Evolutionary conservation across 2,329 filamentous ascomycete genomes (phyloP), one percentile per base, ranked within the genome.

Genomic region (Macrophomina pseudophaseolina): DNA sequence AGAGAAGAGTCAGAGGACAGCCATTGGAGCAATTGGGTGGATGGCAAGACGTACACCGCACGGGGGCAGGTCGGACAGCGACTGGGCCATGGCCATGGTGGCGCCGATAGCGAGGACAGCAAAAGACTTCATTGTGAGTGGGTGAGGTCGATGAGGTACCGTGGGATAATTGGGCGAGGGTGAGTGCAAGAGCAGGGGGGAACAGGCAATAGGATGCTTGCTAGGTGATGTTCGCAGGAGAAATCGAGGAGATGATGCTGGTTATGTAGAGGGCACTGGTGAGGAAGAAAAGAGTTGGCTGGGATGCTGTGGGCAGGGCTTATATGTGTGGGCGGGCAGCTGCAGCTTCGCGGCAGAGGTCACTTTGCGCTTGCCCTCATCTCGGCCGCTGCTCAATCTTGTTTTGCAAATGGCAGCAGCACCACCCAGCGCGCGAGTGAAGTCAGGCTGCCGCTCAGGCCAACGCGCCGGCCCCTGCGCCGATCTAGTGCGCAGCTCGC

Each of bases 111-210:
- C 76, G 67, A 80, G 71, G 74, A 79, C 64, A 67, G 74, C 73
- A 67, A 79, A 73, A 58, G 77, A 77, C 74, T 78, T 79, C 78
- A 80, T 80, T 12, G 16, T 51, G 64, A 42, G 4, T 12, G 40
- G 42, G 11, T 33, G 56, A 49, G 69, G 66, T 69, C 70, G 58
- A 49, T 54, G 32, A 64, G 68, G 56, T 62, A 18, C 35, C 40
- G 51, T n/a, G 49, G 23, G 49, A 23, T 52, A 4, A 30, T 30
- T 52, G 49, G 12, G 28, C 5, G 14, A 5, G 14, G 49, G 42
- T 8, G 5, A 5, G 16, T 14, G 4, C 6, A n/a, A 28, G 53
- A n/a, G 53, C 53, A 58, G 59, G 18, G 23, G 44, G 52, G 49
- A 52, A 32, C 30, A 48, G 63, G 35, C 48, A 33, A 28, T 48